phyloP scores from a whole-genome alignment of 495 filamentous ascomycete genomes.

The Bathelium albidoporum region DNA sequence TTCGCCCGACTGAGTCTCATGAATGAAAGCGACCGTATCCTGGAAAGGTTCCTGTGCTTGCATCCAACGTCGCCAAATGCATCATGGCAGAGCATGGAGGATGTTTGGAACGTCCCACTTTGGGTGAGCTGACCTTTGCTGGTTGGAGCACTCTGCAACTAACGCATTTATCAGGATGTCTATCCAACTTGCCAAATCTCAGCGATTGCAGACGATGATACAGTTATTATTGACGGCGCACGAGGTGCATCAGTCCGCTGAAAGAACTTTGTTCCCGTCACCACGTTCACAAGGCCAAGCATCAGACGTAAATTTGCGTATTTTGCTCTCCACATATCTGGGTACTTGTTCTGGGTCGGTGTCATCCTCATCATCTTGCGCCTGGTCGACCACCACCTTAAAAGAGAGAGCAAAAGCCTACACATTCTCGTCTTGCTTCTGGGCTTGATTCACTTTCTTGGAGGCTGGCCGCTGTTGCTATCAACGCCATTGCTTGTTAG shows the following conservation, averaged over 20 bases:
- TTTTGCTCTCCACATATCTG: not conserved
- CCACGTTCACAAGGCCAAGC: not conserved
- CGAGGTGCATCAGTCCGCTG: slow-evolving; percentile 28
- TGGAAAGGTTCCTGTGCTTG: slow-evolving; percentile 37
- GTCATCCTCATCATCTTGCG: not conserved
- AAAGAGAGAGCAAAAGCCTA: not conserved
- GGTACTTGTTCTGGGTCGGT: slow-evolving; percentile 1
- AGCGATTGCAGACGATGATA: slow-evolving; percentile 32
- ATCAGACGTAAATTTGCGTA: not conserved
- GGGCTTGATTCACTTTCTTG: not conserved
- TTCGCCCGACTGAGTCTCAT: slow-evolving; percentile 37
- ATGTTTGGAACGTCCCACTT: slow-evolving; percentile 27
- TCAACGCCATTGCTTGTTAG: not conserved
- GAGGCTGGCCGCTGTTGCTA: not conserved
- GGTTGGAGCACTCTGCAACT: not conserved
- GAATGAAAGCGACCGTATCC: slow-evolving; percentile 35
- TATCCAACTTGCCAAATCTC: slow-evolving; percentile 32
- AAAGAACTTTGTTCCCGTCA: slow-evolving; percentile 25
- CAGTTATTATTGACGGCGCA: slow-evolving; percentile 34
- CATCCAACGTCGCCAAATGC: slow-evolving; percentile 20
- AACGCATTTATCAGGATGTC: slow-evolving; percentile 25
- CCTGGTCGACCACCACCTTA: not conserved
- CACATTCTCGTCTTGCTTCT: not conserved
- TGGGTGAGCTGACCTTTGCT: slow-evolving; percentile 21
- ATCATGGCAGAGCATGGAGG: slow-evolving; percentile 26